phyloP scores from a whole-genome alignment of 192 early-diverging fungal genomes.

The Cladochytrium replicatum region DNA sequence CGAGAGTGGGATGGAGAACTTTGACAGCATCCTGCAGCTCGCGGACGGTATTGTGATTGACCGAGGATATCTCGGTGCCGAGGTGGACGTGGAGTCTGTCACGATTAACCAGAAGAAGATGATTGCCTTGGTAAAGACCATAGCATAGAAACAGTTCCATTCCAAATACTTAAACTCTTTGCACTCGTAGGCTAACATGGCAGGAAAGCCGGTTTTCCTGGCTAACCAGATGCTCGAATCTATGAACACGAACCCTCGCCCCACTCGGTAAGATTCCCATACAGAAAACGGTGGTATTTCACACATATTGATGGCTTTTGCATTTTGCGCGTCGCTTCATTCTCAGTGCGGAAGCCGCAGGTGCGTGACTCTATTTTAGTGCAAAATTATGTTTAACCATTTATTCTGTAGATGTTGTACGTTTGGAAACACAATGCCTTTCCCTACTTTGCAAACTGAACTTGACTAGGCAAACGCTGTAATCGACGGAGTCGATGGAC shows the following conservation, averaged over 20 bases:
- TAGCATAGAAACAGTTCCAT: background rate
- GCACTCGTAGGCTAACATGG: conserved; percentile 31
- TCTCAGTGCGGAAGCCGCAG: too few species aligned
- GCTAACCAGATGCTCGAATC: conserved; percentile 54
- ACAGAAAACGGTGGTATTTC: too few species aligned
- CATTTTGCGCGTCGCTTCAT: too few species aligned
- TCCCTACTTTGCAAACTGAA: too few species aligned
- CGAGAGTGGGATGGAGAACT: conserved; percentile 46
- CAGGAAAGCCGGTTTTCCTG: conserved; percentile 48
- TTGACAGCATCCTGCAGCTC: conserved; percentile 35
- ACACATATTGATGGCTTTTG: too few species aligned
- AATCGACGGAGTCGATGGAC: conserved; percentile 50
- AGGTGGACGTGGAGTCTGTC: conserved; percentile 47
- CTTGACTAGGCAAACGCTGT: conserved; percentile 49
- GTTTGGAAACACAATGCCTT: too few species aligned
- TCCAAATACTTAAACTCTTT: background rate
- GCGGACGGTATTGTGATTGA: conserved; percentile 52
- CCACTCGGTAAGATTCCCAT: too few species aligned
- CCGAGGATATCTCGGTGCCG: conserved; percentile 47
- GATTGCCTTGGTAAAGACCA: conserved; percentile 31
- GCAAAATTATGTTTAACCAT: too few species aligned
- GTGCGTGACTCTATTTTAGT: too few species aligned
- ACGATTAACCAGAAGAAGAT: conserved; percentile 50
- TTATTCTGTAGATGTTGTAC: too few species aligned
- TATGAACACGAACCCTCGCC: conserved; percentile 42